Conservation (phyloP, 2,329 filamentous ascomycete genomes). For the Nemania abortiva region DNA sequence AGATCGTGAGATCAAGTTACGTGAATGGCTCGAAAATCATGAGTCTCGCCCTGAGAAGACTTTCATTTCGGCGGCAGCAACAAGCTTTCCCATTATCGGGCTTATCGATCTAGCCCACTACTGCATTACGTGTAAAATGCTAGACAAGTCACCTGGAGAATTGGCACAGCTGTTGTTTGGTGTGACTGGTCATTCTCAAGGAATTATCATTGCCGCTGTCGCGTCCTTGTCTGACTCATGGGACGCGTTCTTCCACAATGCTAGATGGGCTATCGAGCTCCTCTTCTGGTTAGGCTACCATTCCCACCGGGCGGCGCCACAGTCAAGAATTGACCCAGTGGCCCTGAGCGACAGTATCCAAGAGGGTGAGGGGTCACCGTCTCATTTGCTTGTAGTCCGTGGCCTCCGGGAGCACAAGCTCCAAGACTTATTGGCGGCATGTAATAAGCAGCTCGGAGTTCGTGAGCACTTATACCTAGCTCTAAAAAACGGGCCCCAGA, state of each 20-base stretch:
- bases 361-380: slow-evolving; percentile 90
- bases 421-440: slow-evolving; percentile 94
- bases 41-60: slow-evolving; percentile 29
- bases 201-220: slow-evolving; percentile 91
- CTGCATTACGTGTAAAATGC: slow-evolving; percentile 33
- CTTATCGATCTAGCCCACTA: slow-evolving; percentile 30
- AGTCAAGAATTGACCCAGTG: not conserved
- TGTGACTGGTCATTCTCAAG: slow-evolving; percentile 95
- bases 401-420: slow-evolving; percentile 88
- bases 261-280: slow-evolving; percentile 85
- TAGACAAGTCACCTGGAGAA: slow-evolving; percentile 36
- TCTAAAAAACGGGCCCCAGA: slow-evolving; percentile 94
- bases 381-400: slow-evolving; percentile 96
- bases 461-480: slow-evolving; percentile 96
- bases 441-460: slow-evolving; percentile 92
- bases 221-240: slow-evolving; percentile 91
- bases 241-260: slow-evolving; percentile 87
- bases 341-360: slow-evolving; percentile 88
- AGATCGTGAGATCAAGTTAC: slow-evolving; percentile 31
- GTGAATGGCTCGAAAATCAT: slow-evolving; percentile 22
- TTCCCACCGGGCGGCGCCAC: slow-evolving; percentile 5
- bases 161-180: slow-evolving; percentile 58
- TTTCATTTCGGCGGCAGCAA: slow-evolving; percentile 30
- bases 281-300: slow-evolving; percentile 96
- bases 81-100: slow-evolving; percentile 37